Percentiles rank a stretch among this genome's conserved stretches.
Conservation (phyloP, 1,284 basidiomycete species). For the Pyrrhoderma lamaoense region DNA sequence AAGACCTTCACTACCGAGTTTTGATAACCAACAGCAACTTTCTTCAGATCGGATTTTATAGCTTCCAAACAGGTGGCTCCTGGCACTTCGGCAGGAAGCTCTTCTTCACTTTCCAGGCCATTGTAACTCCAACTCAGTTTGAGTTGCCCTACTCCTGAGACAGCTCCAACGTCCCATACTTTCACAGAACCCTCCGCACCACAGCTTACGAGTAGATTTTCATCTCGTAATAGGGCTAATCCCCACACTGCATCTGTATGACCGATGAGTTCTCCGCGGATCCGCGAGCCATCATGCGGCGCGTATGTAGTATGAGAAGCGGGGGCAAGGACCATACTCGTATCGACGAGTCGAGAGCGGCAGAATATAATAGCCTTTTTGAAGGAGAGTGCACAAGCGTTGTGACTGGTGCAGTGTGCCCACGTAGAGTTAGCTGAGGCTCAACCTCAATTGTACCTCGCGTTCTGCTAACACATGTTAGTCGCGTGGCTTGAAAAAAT, state of each 20-base stretch:
- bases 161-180: conserved; percentile 80
- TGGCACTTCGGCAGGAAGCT: conserved; percentile 40
- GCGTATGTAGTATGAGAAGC: conserved; percentile 76
- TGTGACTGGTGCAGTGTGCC: conserved; percentile 90
- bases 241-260: conserved; percentile 97
- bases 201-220: conserved; percentile 79
- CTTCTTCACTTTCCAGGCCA: conserved; percentile 50
- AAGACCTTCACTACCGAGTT: conserved; percentile 89
- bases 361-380: conserved; percentile 78
- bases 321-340: conserved; percentile 83
- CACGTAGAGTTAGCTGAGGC: conserved; percentile 86
- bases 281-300: conserved; percentile 74
- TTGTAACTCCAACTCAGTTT: conserved; percentile 75
- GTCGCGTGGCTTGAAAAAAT: conserved; percentile 15
- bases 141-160: conserved; percentile 51
- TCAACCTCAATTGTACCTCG: conserved; percentile 75
- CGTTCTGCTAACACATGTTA: conserved; percentile 35
- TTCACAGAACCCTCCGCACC: conserved; percentile 90
- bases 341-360: conserved; percentile 89
- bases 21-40: conserved; percentile 85
- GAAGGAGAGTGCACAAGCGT: conserved; percentile 77
- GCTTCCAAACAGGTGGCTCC: conserved; percentile 80
- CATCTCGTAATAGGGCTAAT: conserved; percentile 69
- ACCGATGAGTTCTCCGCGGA: conserved; percentile 77
- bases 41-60: conserved; percentile 70